A percentile compares a stretch with the other conserved stretches of the same genome.
Conservation (phyloP, 345 rosid species). For the Eucalyptus curtisii region DNA sequence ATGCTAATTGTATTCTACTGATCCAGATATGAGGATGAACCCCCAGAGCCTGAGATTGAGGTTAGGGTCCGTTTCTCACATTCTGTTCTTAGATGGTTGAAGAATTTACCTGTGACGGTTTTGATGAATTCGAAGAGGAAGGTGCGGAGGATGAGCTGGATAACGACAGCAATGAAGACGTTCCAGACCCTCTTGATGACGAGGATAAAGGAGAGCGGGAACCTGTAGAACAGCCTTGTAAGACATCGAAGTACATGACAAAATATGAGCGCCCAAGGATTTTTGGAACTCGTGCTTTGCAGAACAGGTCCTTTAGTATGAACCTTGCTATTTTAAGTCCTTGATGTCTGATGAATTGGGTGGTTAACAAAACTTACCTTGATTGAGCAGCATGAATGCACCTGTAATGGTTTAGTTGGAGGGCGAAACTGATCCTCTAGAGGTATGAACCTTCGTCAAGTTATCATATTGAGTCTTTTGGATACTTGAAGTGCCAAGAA, state of each 20-base stretch:
- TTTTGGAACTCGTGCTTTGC: conserved; percentile 76
- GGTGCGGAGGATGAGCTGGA: conserved; percentile 65
- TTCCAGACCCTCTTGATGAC: conserved; percentile 46
- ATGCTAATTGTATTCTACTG: not conserved
- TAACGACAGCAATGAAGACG: conserved; percentile 40
- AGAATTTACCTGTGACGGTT: not conserved
- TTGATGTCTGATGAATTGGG: not conserved
- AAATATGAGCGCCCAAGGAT: conserved; percentile 85
- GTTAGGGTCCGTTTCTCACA: conserved; percentile 12
- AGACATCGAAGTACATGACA: conserved; percentile 71
- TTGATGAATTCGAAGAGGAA: conserved; percentile 28
- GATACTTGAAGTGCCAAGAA: not conserved
- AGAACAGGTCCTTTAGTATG: conserved; percentile 45
- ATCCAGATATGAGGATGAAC: conserved; percentile 84
- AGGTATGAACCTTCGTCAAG: conserved; percentile 17
- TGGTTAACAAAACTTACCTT: not conserved
- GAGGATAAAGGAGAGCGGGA: conserved; percentile 46
- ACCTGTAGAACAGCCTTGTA: conserved; percentile 27
- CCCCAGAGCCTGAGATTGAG: conserved; percentile 76
- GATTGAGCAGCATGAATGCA: conserved; percentile 69
- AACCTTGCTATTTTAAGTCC: not conserved
- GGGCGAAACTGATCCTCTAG: conserved; percentile 85
- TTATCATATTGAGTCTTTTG: not conserved
- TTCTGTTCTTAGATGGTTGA: not conserved
- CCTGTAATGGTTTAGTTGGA: conserved; percentile 93